A percentile compares a stretch with the other conserved stretches of the same genome.
phyloP scores from a whole-genome alignment of 352 stramenopile species.

The Pythium diclinum region DNA sequence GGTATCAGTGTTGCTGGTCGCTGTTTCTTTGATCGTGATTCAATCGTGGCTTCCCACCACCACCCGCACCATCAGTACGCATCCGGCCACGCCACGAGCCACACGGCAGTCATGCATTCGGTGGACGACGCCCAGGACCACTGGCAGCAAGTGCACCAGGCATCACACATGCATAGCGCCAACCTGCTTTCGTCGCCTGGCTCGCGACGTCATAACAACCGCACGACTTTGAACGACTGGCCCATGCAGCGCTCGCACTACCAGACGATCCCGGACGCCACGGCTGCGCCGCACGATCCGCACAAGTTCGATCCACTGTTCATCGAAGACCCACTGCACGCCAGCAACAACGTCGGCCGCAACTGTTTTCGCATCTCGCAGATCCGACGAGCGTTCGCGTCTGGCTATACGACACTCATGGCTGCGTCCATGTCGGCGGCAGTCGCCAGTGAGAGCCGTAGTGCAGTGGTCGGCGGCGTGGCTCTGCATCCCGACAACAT shows the following conservation, averaged over 20 bases:
- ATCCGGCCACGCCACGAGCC: background rate
- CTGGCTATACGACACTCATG: conserved; percentile 69
- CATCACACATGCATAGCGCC: conserved; percentile 43
- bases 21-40: conserved; percentile 81
- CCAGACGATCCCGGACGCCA: conserved; percentile 27
- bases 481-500: conserved; percentile 78
- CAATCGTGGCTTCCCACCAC: conserved; percentile 24
- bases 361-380: conserved; percentile 96
- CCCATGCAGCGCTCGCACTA: conserved; percentile 21
- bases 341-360: conserved; percentile 94
- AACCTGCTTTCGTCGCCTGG: conserved; percentile 60
- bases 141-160: conserved; percentile 53
- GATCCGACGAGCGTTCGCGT: conserved; percentile 75
- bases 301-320: conserved; percentile 94
- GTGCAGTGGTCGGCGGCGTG: conserved; percentile 57
- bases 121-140: conserved; percentile 63
- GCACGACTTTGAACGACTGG: conserved; percentile 57
- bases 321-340: conserved; percentile 93
- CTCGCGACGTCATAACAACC: conserved; percentile 63
- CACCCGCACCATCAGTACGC: conserved; percentile 3
- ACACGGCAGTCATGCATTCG: conserved; percentile 23
- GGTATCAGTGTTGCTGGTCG: conserved; percentile 86
- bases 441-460: conserved; percentile 57
- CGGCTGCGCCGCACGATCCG: conserved; percentile 58
- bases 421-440: conserved; percentile 48